Percentiles rank a stretch among this genome's conserved stretches.
These are phyloP conservation scores for Aspergillus leporis DNA, from an alignment of 495 filamentous ascomycete genomes.

Conservation along the genomic window DNA sequence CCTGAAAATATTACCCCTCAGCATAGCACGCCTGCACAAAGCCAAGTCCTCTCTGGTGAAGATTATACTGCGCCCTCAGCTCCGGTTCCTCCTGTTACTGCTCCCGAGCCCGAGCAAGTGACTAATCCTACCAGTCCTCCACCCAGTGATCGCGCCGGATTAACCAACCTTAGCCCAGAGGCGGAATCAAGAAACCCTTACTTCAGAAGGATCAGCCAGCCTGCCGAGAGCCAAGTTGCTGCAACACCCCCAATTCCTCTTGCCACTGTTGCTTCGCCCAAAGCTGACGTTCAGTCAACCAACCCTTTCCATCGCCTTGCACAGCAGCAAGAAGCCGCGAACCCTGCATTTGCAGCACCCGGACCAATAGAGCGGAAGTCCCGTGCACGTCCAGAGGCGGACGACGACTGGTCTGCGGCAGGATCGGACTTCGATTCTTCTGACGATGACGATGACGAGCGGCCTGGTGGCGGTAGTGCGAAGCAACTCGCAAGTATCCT, in stretches of 20 bases:
- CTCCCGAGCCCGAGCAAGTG: slow-evolving; percentile 27
- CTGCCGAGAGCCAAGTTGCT: slow-evolving; percentile 25
- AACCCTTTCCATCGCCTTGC: slow-evolving; percentile 96
- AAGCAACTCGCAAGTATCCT: slow-evolving; percentile 90
- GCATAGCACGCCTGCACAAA: slow-evolving; percentile 75
- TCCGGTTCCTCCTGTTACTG: slow-evolving; percentile 43
- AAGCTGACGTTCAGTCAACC: slow-evolving; percentile 62
- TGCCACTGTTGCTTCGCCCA: slow-evolving; percentile 27
- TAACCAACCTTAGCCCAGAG: slow-evolving; percentile 28
- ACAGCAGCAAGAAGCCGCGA: slow-evolving; percentile 50
- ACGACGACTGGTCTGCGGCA: slow-evolving; percentile 82
- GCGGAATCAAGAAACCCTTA: slow-evolving; percentile 68
- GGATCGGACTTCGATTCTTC: slow-evolving; percentile 75
- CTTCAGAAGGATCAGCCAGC: slow-evolving; percentile 66
- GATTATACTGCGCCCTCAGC: slow-evolving; percentile 36
- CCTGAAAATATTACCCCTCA: slow-evolving; percentile 78
- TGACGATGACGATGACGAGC: slow-evolving; percentile 70
- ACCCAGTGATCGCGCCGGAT: slow-evolving; percentile 27
- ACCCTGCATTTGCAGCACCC: slow-evolving; percentile 36
- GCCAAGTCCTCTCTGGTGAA: slow-evolving; percentile 48
- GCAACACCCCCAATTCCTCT: slow-evolving; percentile 34
- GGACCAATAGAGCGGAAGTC: slow-evolving; percentile 48
- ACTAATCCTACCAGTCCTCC: slow-evolving; percentile 30
- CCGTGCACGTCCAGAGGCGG: slow-evolving; percentile 68
- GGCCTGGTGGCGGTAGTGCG: slow-evolving; percentile 74